Evolutionary conservation across 768 basidiomycete genomes (phyloP), one percentile per base, ranked within the genome.

Genomic region (Suillus variegatus): DNA sequence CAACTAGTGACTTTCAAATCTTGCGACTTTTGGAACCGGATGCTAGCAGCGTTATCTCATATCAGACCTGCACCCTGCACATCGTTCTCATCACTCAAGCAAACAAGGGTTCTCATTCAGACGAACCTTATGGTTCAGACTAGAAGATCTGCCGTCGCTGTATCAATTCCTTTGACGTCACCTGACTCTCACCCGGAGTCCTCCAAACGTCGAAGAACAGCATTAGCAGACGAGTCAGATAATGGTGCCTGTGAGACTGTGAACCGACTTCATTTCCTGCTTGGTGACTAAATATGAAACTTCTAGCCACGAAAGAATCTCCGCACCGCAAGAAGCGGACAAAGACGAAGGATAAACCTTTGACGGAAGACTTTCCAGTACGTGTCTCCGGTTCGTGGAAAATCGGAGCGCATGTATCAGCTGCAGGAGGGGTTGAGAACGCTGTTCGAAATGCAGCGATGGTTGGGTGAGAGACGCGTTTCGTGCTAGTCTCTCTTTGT

Each of bases 371-470:
- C 63, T 79, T 76, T 58, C 43, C 71, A 10, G 32, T 72, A 7
- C 75, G 81, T 7, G 66, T 70, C 1, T 60, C 68, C 0, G 83
- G 79, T 52, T 69, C 72, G 0, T 91, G 89, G 88, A 90, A 90
- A 72, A 80, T 95, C 14, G 94, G 94, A 2, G 92, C 93, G 5
- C 94, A 96, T 71, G 90, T 94, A 28, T 93, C 92, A 16, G 84
- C 90, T 10, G 86, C 88, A 0, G 93, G 92, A 3, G 94, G 94
- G 1, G 86, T 94, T 0, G 90, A 92, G 72, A 90, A 92, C 63
- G 77, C 91, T 0, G 75, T 93, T 20, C 63, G 84, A 6, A 90
- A 94, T 65, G 93, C 93, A 18, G 85, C 88, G 18, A 77, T 80
- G 22, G 86, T 93, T 49, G 86, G 92, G 91, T 91, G 78, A 71